A percentile compares a stretch with the other conserved stretches of the same genome.
Conservation (phyloP, 1,284 basidiomycete species). For the Lentinula novae-zelandiae region DNA sequence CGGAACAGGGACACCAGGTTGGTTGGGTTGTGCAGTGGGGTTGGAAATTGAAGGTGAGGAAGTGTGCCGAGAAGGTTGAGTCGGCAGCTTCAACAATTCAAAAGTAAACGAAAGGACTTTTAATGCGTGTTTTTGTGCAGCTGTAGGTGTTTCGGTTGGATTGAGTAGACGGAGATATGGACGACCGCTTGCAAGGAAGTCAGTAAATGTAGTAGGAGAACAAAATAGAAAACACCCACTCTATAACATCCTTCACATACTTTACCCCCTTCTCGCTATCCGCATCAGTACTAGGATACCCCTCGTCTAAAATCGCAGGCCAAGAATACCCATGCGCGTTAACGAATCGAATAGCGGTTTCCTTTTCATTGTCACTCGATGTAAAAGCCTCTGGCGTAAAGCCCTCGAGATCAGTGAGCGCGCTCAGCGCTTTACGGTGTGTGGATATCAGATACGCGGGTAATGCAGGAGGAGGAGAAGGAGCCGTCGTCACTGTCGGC, state of each 20-base stretch:
- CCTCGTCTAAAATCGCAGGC: constrained; percentile 59
- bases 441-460: constrained; percentile 35
- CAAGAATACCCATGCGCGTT: constrained; percentile 53
- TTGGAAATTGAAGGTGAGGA: too few relatives aligned
- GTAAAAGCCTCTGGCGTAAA: constrained; percentile 12
- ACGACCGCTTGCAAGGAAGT: constrained; percentile 40
- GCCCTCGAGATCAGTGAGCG: constrained; percentile 27
- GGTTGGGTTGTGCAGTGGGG: too few relatives aligned
- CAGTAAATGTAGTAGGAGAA: too few relatives aligned
- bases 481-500: background rate
- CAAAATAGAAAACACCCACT: constrained; percentile 35
- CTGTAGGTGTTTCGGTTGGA: constrained; percentile 49
- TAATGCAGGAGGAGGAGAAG: constrained; percentile 2
- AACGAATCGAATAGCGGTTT: constrained; percentile 27
- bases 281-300: constrained; percentile 34
- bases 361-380: constrained; percentile 20
- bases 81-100: constrained; percentile 35
- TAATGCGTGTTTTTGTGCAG: constrained; percentile 63
- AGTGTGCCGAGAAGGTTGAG: background rate
- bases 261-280: constrained; percentile 43
- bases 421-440: constrained; percentile 45
- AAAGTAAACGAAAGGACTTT: constrained; percentile 71
- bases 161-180: constrained; percentile 54
- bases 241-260: constrained; percentile 54
- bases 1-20: too few relatives aligned